phyloP scores from a whole-genome alignment of 1,284 basidiomycete genomes.

The Ganoderma sinense region DNA sequence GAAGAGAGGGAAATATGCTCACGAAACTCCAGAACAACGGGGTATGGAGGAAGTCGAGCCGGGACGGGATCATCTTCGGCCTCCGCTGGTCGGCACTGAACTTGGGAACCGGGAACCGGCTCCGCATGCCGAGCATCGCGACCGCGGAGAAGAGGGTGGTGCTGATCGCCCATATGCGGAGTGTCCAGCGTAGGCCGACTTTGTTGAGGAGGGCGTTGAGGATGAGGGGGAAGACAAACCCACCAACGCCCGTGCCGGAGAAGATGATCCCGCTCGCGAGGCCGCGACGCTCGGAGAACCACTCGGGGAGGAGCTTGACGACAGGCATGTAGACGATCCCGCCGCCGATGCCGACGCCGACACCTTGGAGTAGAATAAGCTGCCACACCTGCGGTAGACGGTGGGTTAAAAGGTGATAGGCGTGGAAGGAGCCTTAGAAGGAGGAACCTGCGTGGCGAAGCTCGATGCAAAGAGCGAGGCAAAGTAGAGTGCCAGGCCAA shows the following conservation, averaged over 20 bases:
- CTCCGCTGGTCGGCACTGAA: constrained; percentile 26
- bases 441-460: constrained; percentile 35
- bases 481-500: constrained; percentile 31
- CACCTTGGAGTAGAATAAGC: constrained; percentile 39
- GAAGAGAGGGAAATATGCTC: constrained; percentile 3
- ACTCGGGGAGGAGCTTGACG: constrained; percentile 32
- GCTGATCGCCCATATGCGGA: constrained; percentile 35
- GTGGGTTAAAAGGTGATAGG: background rate
- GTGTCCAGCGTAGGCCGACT: constrained; percentile 37
- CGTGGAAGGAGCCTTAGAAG: background rate
- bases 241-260: constrained; percentile 37
- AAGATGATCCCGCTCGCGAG: constrained; percentile 39
- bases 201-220: constrained; percentile 33
- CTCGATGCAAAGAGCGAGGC: constrained; percentile 34
- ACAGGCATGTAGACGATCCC: constrained; percentile 36
- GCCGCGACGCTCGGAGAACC: constrained; percentile 34
- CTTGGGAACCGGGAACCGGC: constrained; percentile 35
- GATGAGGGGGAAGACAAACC: constrained; percentile 39
- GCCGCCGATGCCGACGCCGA: constrained; percentile 34
- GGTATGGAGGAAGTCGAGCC: constrained; percentile 34
- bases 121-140: constrained; percentile 34
- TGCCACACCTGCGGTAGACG: constrained; percentile 32
- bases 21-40: constrained; percentile 37
- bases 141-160: constrained; percentile 28
- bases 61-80: constrained; percentile 33